These are phyloP conservation scores for Phytophthora ramorum DNA, from an alignment of 352 stramenopile genomes.

Conservation along the genomic window DNA sequence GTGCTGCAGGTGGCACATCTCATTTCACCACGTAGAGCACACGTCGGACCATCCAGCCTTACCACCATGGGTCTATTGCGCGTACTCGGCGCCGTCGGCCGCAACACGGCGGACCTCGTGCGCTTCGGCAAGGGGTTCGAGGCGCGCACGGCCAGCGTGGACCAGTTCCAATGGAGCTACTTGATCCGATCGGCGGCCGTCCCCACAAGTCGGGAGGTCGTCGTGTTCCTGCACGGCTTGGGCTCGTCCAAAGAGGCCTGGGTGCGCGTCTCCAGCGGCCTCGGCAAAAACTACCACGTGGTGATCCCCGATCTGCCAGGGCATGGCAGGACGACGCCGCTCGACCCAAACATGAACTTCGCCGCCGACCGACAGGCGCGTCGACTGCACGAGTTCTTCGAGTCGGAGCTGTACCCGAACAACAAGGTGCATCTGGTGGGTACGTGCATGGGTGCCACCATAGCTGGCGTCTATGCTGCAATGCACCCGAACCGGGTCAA, in stretches of 20 bases:
- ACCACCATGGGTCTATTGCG: slow-evolving; percentile 28
- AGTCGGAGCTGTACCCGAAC: slow-evolving; percentile 50
- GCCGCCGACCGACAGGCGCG: slow-evolving; percentile 52
- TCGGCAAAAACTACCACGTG: slow-evolving; percentile 56
- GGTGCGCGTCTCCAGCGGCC: slow-evolving; percentile 47
- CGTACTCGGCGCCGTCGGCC: slow-evolving; percentile 24
- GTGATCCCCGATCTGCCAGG: slow-evolving; percentile 71
- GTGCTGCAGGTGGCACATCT: slow-evolving; percentile 25
- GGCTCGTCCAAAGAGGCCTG: slow-evolving; percentile 73
- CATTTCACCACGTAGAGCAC: slow-evolving; percentile 20
- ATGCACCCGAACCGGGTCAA: slow-evolving; percentile 63
- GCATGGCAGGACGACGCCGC: slow-evolving; percentile 62
- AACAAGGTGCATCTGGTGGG: slow-evolving; percentile 73
- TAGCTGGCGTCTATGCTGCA: slow-evolving; percentile 70
- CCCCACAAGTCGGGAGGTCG: slow-evolving; percentile 44
- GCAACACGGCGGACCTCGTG: slow-evolving; percentile 43
- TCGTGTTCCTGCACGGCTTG: slow-evolving; percentile 76
- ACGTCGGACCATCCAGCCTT: slow-evolving; percentile 18
- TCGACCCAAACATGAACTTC: slow-evolving; percentile 54
- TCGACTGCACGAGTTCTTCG: slow-evolving; percentile 66
- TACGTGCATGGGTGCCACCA: slow-evolving; percentile 75
- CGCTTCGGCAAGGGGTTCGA: slow-evolving; percentile 58
- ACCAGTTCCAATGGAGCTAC: slow-evolving; percentile 77
- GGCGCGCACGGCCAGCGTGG: slow-evolving; percentile 35
- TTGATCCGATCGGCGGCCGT: slow-evolving; percentile 43